Conservation (phyloP, 495 filamentous ascomycete genomes). For the Wilcoxina mikolae region DNA sequence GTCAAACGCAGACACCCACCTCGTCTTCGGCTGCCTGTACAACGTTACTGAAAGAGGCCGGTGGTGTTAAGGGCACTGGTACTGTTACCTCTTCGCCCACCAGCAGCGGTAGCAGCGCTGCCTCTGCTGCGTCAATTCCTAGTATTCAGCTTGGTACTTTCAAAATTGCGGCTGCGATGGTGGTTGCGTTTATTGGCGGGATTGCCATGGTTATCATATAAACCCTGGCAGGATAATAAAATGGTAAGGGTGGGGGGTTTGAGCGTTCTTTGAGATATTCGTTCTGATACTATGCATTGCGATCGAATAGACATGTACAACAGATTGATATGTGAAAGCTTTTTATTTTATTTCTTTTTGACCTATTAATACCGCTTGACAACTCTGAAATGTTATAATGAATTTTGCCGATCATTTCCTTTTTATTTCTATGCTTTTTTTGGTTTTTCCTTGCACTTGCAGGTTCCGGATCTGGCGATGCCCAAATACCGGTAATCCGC, state of each 20-base stretch:
- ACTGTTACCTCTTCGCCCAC: conserved; percentile 44
- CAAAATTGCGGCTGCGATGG: conserved; percentile 21
- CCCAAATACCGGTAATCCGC: too few relatives aligned
- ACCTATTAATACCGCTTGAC: too few relatives aligned
- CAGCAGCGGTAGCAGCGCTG: conserved; percentile 33
- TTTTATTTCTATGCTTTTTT: background rate
- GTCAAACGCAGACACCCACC: conserved; percentile 34
- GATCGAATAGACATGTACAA: too few relatives aligned
- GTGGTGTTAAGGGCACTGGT: conserved; percentile 45
- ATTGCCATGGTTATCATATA: conserved; percentile 4
- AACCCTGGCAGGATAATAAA: too few relatives aligned
- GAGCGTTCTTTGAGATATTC: too few relatives aligned
- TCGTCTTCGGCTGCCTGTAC: conserved; percentile 40
- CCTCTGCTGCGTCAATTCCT: conserved; percentile 27
- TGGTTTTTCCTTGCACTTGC: background rate
- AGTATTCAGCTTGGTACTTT: conserved; percentile 15
- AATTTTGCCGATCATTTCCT: too few relatives aligned
- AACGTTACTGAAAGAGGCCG: conserved; percentile 45
- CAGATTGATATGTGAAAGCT: too few relatives aligned
- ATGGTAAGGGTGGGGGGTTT: too few relatives aligned
- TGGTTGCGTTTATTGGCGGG: conserved; percentile 19
- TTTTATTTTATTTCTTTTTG: too few relatives aligned
- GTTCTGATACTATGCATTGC: too few relatives aligned
- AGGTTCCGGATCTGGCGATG: too few relatives aligned
- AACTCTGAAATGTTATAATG: too few relatives aligned